Base-by-base conservation (phyloP, 1,284 basidiomycete species). In the Volvariella surrecta region DNA sequence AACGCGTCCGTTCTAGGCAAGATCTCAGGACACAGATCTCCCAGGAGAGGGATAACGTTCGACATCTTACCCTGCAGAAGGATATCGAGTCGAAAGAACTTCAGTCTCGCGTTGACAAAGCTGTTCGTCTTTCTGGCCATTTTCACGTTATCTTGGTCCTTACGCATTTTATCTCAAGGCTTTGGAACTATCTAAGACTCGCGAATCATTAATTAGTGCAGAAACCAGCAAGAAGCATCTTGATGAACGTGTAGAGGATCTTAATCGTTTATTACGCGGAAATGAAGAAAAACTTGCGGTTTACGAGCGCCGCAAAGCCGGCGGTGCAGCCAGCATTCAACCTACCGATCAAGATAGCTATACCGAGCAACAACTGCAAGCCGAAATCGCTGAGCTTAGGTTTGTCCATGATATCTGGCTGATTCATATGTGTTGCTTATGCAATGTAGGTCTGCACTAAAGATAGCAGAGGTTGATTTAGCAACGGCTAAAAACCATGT, bases 361-460 rank as follows among this genome's bases (percentile, higher is more conserved):
- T 38, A 74, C 70, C 19, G 89, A 91, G 54, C 83, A 89, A 54
- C 84, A 89, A 54, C 72, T 94, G 3, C 82, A 91, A 60, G 73
- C 80, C 16, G 88, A 93, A 56, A 79, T 94, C 19, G 89, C 89
- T 3, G 88, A 91, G 43, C 70, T 92, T 22, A 73, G 86, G 84
- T 88, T 46, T 43, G 24, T 17, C 32, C 1, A 28, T n/a, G 18
- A 11, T 35, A 4, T 42, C 11, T 2, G 19, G 18, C 31, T 13
- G 18, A 37, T 28, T 38, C 10, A 28, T 28, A 11, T 6, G 11
- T 11, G 24, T 28, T 28, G 11, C 24, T 28, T 28, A n/a, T n/a
- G n/a, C 16, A 30, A 18, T 42, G 10, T 53, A 90, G 88, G 15
- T 78, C 79, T 41, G 68, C 79, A 16, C 66, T 92, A 37, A 88